Conservation (phyloP, 305 asterid species). For the Fraxinus xanthoxyloides region DNA sequence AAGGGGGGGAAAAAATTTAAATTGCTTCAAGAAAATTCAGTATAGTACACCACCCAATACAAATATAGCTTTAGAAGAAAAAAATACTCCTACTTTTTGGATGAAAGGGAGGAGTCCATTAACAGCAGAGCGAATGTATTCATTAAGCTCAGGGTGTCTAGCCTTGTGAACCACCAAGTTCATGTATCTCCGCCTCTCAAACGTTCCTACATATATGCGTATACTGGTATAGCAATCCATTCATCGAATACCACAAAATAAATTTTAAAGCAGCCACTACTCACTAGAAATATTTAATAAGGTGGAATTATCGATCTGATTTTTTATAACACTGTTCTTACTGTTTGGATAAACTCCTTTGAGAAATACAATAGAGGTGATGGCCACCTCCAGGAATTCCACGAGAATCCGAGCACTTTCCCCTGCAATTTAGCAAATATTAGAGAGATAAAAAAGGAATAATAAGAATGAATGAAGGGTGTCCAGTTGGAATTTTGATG, state of each 20-base stretch:
- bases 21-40: slow-evolving; percentile 21
- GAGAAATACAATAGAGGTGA: slow-evolving; percentile 77
- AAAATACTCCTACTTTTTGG: slow-evolving; percentile 49
- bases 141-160: slow-evolving; percentile 68
- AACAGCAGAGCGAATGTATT: slow-evolving; percentile 68
- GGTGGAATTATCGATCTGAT: neutral
- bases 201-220: slow-evolving; percentile 52
- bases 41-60: neutral
- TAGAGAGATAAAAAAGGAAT: neutral
- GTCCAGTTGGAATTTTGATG: neutral
- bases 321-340: slow-evolving; percentile 14
- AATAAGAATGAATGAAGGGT: neutral
- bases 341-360: slow-evolving; percentile 89
- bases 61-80: neutral
- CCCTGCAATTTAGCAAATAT: slow-evolving; percentile 35
- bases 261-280: neutral
- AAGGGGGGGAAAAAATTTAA: neutral
- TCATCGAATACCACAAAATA: neutral
- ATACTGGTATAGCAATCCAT: neutral
- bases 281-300: neutral
- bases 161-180: slow-evolving; percentile 88
- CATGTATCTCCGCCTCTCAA: slow-evolving; percentile 87
- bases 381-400: slow-evolving; percentile 84
- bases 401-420: slow-evolving; percentile 62
- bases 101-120: slow-evolving; percentile 71